Conservation (phyloP, 225 moss, liverwort and hornwort genomes). For the Pleurozium schreberi region DNA sequence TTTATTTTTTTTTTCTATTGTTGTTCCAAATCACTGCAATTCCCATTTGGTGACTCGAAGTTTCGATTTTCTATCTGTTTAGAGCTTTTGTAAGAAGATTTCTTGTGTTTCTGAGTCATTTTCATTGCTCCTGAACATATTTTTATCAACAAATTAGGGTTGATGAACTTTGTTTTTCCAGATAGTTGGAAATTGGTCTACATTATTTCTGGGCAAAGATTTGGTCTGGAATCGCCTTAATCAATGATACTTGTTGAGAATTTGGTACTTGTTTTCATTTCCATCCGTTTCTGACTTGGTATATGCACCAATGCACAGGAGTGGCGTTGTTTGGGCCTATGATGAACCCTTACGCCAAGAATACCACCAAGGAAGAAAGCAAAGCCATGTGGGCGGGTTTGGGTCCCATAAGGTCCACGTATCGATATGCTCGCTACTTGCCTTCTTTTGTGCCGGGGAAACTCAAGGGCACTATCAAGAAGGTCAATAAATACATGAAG, state of each 20-base stretch:
- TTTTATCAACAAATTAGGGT: not conserved
- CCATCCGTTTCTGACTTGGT: not conserved
- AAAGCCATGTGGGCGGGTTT: slow-evolving; percentile 58
- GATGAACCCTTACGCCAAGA: slow-evolving; percentile 52
- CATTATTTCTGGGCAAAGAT: not conserved
- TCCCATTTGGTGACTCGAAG: not conserved
- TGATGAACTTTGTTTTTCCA: not conserved
- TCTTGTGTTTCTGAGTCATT: not conserved
- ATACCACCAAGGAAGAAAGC: slow-evolving; percentile 54
- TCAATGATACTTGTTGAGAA: not conserved
- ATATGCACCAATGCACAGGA: slow-evolving; percentile 19
- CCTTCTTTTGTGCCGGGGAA: slow-evolving; percentile 63
- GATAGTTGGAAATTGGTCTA: not conserved
- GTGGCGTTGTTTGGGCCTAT: slow-evolving; percentile 75
- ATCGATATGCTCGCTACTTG: slow-evolving; percentile 39
- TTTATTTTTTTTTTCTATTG: not conserved
- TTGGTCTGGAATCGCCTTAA: too few relatives aligned
- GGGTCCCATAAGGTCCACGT: slow-evolving; percentile 44
- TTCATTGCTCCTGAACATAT: not conserved
- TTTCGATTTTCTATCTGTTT: not conserved
- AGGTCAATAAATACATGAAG: slow-evolving; percentile 40
- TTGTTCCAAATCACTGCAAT: not conserved
- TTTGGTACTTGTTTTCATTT: not conserved
- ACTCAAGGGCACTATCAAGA: slow-evolving; percentile 35
- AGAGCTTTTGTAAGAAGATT: not conserved